Conservation (phyloP, 441 rosid species). For the Brassica hybrid region DNA sequence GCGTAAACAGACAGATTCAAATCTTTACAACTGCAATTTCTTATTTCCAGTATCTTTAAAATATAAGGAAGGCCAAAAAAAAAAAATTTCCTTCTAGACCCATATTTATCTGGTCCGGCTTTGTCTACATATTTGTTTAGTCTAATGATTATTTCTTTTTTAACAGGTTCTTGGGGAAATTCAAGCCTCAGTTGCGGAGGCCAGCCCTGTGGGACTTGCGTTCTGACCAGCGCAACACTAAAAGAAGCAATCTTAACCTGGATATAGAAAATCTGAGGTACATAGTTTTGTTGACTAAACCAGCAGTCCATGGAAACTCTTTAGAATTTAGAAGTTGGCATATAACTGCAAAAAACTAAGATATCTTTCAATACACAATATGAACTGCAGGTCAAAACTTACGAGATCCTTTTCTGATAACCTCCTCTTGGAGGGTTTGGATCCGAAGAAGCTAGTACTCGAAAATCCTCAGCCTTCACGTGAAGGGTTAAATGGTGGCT, state of each 20-base stretch:
- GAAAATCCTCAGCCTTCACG: conserved; percentile 33
- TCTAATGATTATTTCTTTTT: conserved; percentile 27
- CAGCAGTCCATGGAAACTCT: background rate
- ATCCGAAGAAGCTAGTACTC: conserved; percentile 24
- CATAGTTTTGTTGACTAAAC: conserved; percentile 16
- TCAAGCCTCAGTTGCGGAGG: conserved; percentile 80
- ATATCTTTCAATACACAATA: conserved; percentile 7
- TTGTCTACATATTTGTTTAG: conserved; percentile 5
- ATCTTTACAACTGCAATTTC: too few relatives aligned
- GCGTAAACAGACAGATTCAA: too few relatives aligned
- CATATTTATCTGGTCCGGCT: too few relatives aligned
- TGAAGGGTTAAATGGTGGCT: conserved; percentile 35
- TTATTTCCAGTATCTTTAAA: too few relatives aligned
- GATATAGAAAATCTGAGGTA: conserved; percentile 62
- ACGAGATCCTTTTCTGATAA: conserved; percentile 43
- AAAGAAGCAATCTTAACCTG: conserved; percentile 51
- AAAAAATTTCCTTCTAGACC: too few relatives aligned
- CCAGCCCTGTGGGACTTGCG: conserved; percentile 93
- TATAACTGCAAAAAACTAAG: conserved; percentile 8
- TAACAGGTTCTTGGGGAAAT: conserved; percentile 91
- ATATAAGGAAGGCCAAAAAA: too few relatives aligned
- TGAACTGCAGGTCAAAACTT: conserved; percentile 34
- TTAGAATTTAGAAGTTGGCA: background rate
- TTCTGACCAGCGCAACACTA: conserved; percentile 70
- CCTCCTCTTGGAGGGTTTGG: conserved; percentile 22